Conservation (phyloP, 2,329 filamentous ascomycete species). For the Aspergillus hiratsukae region DNA sequence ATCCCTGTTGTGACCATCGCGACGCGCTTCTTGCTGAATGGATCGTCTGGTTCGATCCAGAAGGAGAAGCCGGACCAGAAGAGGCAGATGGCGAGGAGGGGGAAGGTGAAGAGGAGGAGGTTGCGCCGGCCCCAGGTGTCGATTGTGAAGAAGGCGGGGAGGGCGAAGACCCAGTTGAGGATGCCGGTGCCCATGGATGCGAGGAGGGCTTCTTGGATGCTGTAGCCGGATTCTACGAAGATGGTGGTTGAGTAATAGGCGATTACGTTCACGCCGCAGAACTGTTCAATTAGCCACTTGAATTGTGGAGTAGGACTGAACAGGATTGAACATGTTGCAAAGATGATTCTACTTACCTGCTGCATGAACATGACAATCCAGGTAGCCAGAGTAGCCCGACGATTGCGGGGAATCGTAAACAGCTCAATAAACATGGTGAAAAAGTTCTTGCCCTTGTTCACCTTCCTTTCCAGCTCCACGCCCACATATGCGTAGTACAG, state of each 20-base stretch:
- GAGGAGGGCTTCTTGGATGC: constrained; percentile 39
- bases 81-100: constrained; percentile 55
- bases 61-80: constrained; percentile 53
- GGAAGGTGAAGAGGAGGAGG: constrained; percentile 60
- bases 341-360: constrained; percentile 40
- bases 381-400: constrained; percentile 57
- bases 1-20: constrained; percentile 41
- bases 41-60: constrained; percentile 43
- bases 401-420: constrained; percentile 58
- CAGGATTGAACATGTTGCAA: not conserved
- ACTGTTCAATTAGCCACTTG: constrained; percentile 2
- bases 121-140: constrained; percentile 64
- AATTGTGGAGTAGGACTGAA: no score
- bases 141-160: constrained; percentile 62
- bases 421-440: constrained; percentile 55
- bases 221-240: constrained; percentile 46
- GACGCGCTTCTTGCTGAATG: constrained; percentile 30
- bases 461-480: constrained; percentile 56
- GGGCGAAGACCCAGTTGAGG: constrained; percentile 62
- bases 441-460: constrained; percentile 48
- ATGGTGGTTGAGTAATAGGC: constrained; percentile 60
- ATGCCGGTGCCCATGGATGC: constrained; percentile 59
- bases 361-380: constrained; percentile 66
- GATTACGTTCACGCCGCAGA: constrained; percentile 48
- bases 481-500: constrained; percentile 49